Base-by-base conservation (phyloP, 768 basidiomycete genomes). In the Austroboletus eburneus region DNA sequence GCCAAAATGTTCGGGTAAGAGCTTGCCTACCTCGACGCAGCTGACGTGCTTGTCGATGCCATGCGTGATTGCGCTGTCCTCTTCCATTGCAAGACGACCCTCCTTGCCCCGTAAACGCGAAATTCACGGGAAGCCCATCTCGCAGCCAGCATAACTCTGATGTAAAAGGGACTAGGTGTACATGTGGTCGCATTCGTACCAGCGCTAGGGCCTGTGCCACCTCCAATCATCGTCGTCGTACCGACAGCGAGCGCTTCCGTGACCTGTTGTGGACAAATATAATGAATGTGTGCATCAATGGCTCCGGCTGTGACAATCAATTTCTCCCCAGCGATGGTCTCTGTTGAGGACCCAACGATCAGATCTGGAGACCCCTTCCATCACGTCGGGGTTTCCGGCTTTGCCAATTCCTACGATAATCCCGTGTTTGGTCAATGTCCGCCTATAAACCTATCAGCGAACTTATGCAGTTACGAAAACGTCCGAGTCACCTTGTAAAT, bases 61-160 rank as follows among this genome's bases (percentile, higher is more conserved):
- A n/a, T n/a, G n/a, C n/a, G n/a, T n/a, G n/a, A n/a, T n/a, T n/a
- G n/a, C n/a, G n/a, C n/a, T n/a, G n/a, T n/a, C n/a, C n/a, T n/a
- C n/a, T n/a, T n/a, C n/a, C n/a, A n/a, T n/a, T n/a, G n/a, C n/a
- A n/a, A n/a, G n/a, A n/a, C n/a, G n/a, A n/a, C n/a, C n/a, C n/a
- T 99, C 96, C 55, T 97, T 98, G 0, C 94, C 96, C 67, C 96
- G 96, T 99, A 61, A 98, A 89, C 2, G 77, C 89, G 64, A 95
- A 91, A 62, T 97, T 97, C 74, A 96, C 81, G 1, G 93, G 81
- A 39, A 97, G 67, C 5, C 79, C 78, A 61, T 99, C 96, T 95
- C 5, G 95, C 94, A 0, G 83, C 78, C 43, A 99, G 72, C 95
- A 98, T 98, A 40, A 84, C 80, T 38, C 75, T 72, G 75, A 99